phyloP scores from a whole-genome alignment of 305 asterid genomes.

The Fraxinus sp. region DNA sequence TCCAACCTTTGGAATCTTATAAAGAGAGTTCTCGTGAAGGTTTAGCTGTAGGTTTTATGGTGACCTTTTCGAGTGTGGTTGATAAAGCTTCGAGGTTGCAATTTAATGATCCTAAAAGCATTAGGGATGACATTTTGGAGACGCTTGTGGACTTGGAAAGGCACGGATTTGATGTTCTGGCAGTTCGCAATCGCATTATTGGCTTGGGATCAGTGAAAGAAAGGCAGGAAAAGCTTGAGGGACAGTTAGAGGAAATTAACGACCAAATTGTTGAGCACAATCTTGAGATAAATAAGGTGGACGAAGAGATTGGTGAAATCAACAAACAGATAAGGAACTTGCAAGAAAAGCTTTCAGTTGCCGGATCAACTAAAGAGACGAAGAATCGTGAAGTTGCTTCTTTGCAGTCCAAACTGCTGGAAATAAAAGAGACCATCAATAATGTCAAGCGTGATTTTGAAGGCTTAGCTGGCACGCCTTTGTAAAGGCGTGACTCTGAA shows the following conservation, averaged over 20 bases:
- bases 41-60: constrained; percentile 74
- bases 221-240: constrained; percentile 35
- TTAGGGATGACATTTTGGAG: constrained; percentile 49
- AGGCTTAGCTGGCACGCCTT: constrained; percentile 18
- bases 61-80: constrained; percentile 51
- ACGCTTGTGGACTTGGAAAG: constrained; percentile 56
- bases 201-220: constrained; percentile 36
- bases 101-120: constrained; percentile 41
- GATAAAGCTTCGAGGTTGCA: constrained; percentile 50
- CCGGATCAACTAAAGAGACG: constrained; percentile 29
- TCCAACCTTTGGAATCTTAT: constrained; percentile 47
- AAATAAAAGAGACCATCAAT: constrained; percentile 28
- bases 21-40: constrained; percentile 76
- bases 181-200: constrained; percentile 37
- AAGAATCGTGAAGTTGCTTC: constrained; percentile 37
- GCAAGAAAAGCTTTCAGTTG: constrained; percentile 42
- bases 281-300: constrained; percentile 29
- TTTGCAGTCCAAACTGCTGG: constrained; percentile 36
- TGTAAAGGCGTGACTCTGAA: neutral
- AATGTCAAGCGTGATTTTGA: constrained; percentile 27
- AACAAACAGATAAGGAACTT: constrained; percentile 42
- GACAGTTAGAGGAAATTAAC: constrained; percentile 26
- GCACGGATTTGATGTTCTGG: constrained; percentile 59
- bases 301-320: constrained; percentile 44
- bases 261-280: constrained; percentile 30